Evolutionary conservation across 2,329 filamentous ascomycete genomes (phyloP), one percentile per base, ranked within the genome.

Genomic region (Epichloe typhina): DNA sequence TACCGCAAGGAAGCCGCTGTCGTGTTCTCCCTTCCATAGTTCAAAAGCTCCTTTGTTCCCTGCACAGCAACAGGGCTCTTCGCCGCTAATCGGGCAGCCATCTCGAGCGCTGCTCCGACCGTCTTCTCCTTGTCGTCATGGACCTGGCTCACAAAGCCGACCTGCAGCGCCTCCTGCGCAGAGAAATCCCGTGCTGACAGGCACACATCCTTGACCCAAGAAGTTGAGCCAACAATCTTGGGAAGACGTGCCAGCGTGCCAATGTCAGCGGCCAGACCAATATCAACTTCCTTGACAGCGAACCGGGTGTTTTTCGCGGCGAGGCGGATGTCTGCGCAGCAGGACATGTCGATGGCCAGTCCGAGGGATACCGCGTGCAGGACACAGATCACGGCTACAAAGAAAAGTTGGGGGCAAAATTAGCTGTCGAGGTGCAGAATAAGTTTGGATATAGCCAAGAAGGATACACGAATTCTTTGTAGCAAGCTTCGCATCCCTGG

Each of bases 41-140:
- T 89, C 62, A 95, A 64, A 55, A 95, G 68, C 69, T 93, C 86
- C 72, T 95, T 95, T 8, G 89, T 95, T 5, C 86, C 84, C 70
- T 88, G 80, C 56, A 91, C 86, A 1, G 88, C 89, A 21, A 97
- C 82, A 0, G 91, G 91, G 61, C 86, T 93, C 76, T 96, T 96
- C 17, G 65, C 71, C 31, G 86, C 85, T 52, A 96, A 78, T 60
- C 81, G 59, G 11, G 62, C 67, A 1, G 84, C 88, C 60, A 86
- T 62, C 55, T 79, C 72, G 53, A 90, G 46, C 0, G 76, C 88
- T 38, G 76, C 76, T 40, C 69, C 68, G 23, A 94, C 63, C 2
- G 84, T 77, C 42, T 74, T 76, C 17, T 72, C 72, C 70, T 93
- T 87, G 53, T 69, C 72, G 44, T 76, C 74, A 51, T 75, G 73